phyloP scores from a whole-genome alignment of 352 stramenopile genomes.

The Blastocystis sp. region DNA sequence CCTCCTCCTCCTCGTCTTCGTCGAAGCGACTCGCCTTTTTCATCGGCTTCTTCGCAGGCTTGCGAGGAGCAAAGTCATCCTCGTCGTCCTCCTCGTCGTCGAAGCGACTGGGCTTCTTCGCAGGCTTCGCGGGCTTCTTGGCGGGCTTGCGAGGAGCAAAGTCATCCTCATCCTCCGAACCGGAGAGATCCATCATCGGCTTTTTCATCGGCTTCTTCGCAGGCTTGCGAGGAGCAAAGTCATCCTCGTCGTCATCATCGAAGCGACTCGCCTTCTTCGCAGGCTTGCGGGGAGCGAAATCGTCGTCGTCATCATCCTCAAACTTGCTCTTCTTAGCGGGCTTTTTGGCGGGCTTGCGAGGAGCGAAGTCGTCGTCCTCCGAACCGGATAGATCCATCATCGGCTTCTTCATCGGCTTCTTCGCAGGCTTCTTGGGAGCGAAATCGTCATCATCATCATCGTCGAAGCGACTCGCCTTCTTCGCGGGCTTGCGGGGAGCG shows the following conservation, averaged over 20 bases:
- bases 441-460: slow-evolving; percentile 22
- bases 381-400: slow-evolving; percentile 16
- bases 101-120: neutral
- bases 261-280: neutral
- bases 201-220: slow-evolving; percentile 37
- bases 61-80: slow-evolving; percentile 3
- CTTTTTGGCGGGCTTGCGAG: neutral
- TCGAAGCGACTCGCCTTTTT: neutral
- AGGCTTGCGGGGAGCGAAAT: slow-evolving; percentile 36
- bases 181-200: neutral
- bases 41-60: slow-evolving; percentile 39
- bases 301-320: slow-evolving; percentile 6
- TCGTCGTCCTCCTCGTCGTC: slow-evolving; percentile 7
- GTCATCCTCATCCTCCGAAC: slow-evolving; percentile 30
- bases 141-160: slow-evolving; percentile 31
- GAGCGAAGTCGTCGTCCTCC: neutral
- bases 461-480: neutral
- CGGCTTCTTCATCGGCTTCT: neutral
- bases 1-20: slow-evolving; percentile 20
- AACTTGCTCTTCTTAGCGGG: neutral
- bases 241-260: slow-evolving; percentile 2
- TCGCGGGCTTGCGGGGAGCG: neutral
- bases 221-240: slow-evolving; percentile 20
- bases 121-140: slow-evolving; percentile 17
- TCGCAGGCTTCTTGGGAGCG: slow-evolving; percentile 12